These are phyloP conservation scores for Suhomyces kilbournensis DNA, from an alignment of 805 yeast genomes.

Conservation along the genomic window DNA sequence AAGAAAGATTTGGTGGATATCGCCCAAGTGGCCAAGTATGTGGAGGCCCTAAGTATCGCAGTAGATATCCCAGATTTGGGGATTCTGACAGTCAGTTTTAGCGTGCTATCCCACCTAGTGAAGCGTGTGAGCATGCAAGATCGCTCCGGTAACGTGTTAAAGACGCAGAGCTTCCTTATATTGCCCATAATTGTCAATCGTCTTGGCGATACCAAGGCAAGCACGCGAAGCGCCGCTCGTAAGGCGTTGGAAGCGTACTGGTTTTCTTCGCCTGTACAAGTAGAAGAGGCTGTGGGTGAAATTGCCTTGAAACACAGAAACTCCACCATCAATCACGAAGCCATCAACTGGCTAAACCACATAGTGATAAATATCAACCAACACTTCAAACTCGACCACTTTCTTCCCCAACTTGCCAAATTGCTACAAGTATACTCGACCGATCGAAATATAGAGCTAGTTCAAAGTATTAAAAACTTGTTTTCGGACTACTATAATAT, in stretches of 20 bases:
- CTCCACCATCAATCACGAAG: constrained; percentile 38
- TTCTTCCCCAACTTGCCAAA: constrained; percentile 22
- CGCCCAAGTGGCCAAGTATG: constrained; percentile 46
- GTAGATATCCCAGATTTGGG: constrained; percentile 36
- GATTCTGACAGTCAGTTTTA: constrained; percentile 44
- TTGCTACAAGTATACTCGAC: constrained; percentile 12
- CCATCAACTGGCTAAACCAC: constrained; percentile 44
- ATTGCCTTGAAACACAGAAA: constrained; percentile 42
- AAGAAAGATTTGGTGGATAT: constrained; percentile 54
- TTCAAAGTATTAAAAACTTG: constrained; percentile 17
- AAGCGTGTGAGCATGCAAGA: constrained; percentile 61
- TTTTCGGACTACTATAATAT: constrained; percentile 27
- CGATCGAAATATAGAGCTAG: constrained; percentile 1
- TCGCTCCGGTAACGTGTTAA: constrained; percentile 34
- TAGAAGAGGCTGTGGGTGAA: constrained; percentile 44
- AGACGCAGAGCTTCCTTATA: constrained; percentile 40
- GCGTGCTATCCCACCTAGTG: constrained; percentile 53
- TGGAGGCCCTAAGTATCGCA: constrained; percentile 48
- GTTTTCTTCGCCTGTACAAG: constrained; percentile 48
- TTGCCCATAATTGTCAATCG: constrained; percentile 52
- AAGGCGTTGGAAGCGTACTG: constrained; percentile 54
- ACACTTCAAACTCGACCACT: constrained; percentile 28
- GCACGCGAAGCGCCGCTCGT: constrained; percentile 43
- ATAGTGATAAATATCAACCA: constrained; percentile 34
- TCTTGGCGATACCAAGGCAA: constrained; percentile 40